Evolutionary conservation across 2,329 filamentous ascomycete genomes (phyloP), one percentile per base, ranked within the genome.

Genomic region (Chaetomiaceae sp.): DNA sequence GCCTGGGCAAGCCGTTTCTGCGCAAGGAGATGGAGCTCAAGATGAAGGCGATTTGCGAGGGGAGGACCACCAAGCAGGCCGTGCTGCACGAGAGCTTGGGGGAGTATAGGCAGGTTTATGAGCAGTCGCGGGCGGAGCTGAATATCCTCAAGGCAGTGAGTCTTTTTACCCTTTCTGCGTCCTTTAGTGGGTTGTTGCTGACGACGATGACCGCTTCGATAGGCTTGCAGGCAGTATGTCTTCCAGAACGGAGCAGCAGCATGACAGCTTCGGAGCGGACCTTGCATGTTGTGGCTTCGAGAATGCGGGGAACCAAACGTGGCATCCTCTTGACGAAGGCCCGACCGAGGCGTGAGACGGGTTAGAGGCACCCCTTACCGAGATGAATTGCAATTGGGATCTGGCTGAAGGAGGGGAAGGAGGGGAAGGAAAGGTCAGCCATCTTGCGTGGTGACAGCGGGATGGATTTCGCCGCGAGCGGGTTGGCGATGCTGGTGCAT

Each of bases 21-120:
- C 85, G 94, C 53, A 97, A 97, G 71, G 91, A 99, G 76, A 96
- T 96, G 90, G 94, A 99, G 71, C 74, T 90, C 27, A 89, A 91
- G 68, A 96, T 99, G 92, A 94, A 91, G 68, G 89, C 89, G 54
- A 96, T 99, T 53, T 97, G 94, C 71, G 91, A 92, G 55, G 94
- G 94, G 23, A 84, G 82, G 47, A 87, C 84, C 59, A 88, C 85
- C 31, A 86, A 83, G 64, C 79, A 81, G 50, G 80, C 82, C 19
- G 89, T 99, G 43, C 80, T 99, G 38, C 79, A 84, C 51, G 86
- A 95, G 69, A 96, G 88, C 67, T 75, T 99, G 52, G 81, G 85
- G 56, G 89, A 94, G 74, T 99, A 97, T 69, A 84, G 86, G 47
- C 83, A 85, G 49, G 89, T 96, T 14, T 99, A 92, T 71, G 76